These are phyloP conservation scores for Calonectria pseudoturangicola DNA, from an alignment of 2,329 filamentous ascomycete genomes.

Conservation along the genomic window DNA sequence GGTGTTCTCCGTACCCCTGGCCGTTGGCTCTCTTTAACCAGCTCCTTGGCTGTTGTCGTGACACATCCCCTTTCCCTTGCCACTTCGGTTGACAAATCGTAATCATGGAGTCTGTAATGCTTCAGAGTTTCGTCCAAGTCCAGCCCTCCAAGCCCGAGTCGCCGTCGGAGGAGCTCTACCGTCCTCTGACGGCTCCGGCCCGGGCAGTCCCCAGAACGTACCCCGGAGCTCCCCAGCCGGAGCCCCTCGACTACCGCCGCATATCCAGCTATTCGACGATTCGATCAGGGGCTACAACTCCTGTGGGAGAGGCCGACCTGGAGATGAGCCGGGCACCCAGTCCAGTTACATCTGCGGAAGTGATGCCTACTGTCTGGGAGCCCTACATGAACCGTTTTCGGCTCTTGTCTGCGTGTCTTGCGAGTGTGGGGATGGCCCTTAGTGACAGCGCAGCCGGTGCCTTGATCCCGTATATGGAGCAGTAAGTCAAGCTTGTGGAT, in stretches of 20 bases:
- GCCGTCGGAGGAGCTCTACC: conserved; percentile 46
- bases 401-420: conserved; percentile 77
- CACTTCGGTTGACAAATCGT: conserved; percentile 8
- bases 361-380: conserved; percentile 74
- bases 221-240: conserved; percentile 60
- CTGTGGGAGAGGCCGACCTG: conserved; percentile 57
- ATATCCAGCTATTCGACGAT: conserved; percentile 41
- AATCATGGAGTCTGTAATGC: conserved; percentile 59
- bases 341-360: conserved; percentile 63
- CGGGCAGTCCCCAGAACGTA: conserved; percentile 63
- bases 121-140: conserved; percentile 59
- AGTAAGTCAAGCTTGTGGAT: conserved; percentile 57
- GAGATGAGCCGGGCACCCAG: conserved; percentile 74
- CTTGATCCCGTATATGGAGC: conserved; percentile 87
- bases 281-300: conserved; percentile 38
- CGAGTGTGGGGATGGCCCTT: conserved; percentile 81
- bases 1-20: background rate
- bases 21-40: background rate
- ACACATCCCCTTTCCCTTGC: background rate
- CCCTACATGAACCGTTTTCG: conserved; percentile 83
- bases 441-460: conserved; percentile 86
- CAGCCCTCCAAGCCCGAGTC: conserved; percentile 51
- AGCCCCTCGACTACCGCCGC: conserved; percentile 56
- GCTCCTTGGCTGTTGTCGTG: background rate
- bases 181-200: conserved; percentile 56